Percentiles rank a stretch among this genome's conserved stretches.
These are phyloP conservation scores for Trematosphaeria pertusa DNA, from an alignment of 2,329 filamentous ascomycete species.

Conservation along the genomic window DNA sequence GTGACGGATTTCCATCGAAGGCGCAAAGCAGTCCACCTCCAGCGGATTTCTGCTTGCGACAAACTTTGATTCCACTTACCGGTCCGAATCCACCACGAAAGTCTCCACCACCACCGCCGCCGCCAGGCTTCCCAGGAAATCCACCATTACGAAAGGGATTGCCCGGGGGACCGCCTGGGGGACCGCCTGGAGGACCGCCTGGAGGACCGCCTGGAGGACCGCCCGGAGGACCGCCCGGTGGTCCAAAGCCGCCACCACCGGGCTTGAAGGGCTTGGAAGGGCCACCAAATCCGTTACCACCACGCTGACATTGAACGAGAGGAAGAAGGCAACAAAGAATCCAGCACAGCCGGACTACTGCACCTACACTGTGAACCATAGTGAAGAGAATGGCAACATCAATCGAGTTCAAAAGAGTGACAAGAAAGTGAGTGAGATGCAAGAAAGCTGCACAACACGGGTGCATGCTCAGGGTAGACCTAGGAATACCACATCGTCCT, in stretches of 20 bases:
- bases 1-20: too few relatives aligned
- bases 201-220: slow-evolving; percentile 5
- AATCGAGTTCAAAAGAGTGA: slow-evolving; percentile 7
- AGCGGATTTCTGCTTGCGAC: background rate
- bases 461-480: slow-evolving; percentile 7
- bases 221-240: too few relatives aligned
- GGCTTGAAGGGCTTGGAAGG: too few relatives aligned
- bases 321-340: slow-evolving; percentile 18
- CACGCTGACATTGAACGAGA: slow-evolving; percentile 13
- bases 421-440: slow-evolving; percentile 9
- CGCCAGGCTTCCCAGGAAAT: background rate
- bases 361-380: slow-evolving; percentile 15
- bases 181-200: slow-evolving; percentile 8
- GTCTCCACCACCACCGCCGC: background rate
- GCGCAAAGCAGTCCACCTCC: too few relatives aligned
- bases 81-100: slow-evolving; percentile 5
- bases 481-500: slow-evolving; percentile 3
- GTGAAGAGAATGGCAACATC: slow-evolving; percentile 12
- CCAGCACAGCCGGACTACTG: slow-evolving; percentile 28
- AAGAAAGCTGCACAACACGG: slow-evolving; percentile 8
- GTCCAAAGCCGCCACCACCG: too few relatives aligned
- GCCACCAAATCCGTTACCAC: too few relatives aligned
- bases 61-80: slow-evolving; percentile 6
- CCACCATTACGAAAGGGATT: slow-evolving; percentile 1
- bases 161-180: background rate